Percentiles rank a stretch among this genome's conserved stretches.
Evolutionary conservation across 1,139 yeast genomes (phyloP).

Genomic region (Torulaspora globosa): DNA sequence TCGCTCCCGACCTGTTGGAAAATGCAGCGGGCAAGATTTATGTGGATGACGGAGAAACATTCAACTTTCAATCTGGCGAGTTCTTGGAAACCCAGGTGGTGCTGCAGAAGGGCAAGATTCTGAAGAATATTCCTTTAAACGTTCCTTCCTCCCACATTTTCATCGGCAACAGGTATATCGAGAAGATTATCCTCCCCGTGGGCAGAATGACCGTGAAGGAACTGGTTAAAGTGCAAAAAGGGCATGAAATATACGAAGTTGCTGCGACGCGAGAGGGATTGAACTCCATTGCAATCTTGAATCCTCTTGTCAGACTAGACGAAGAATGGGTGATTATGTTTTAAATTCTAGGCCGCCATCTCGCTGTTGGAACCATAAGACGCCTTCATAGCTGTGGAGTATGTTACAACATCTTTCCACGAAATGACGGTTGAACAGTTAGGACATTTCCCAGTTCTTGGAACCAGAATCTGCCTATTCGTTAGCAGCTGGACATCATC

Average conservation of each 20-base stretch:
- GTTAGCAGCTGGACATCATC: slow-evolving; percentile 21
- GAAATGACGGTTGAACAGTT: slow-evolving; percentile 38
- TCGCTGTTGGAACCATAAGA: neutral
- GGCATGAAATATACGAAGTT: slow-evolving; percentile 39
- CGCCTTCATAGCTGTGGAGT: slow-evolving; percentile 37
- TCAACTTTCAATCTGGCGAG: slow-evolving; percentile 50
- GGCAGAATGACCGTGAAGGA: slow-evolving; percentile 18
- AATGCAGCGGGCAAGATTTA: slow-evolving; percentile 62
- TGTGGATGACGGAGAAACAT: slow-evolving; percentile 81
- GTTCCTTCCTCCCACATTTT: slow-evolving; percentile 23
- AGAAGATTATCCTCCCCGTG: slow-evolving; percentile 57
- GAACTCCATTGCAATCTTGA: slow-evolving; percentile 41
- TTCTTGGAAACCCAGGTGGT: slow-evolving; percentile 44
- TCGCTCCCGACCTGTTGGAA: slow-evolving; percentile 53
- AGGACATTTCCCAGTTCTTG: slow-evolving; percentile 43
- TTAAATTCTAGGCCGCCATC: slow-evolving; percentile 6
- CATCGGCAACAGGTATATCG: slow-evolving; percentile 43
- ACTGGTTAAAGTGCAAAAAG: slow-evolving; percentile 39
- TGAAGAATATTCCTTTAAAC: slow-evolving; percentile 27
- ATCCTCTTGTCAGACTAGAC: slow-evolving; percentile 51
- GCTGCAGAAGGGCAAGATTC: slow-evolving; percentile 32
- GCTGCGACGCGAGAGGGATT: slow-evolving; percentile 23
- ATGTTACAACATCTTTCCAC: slow-evolving; percentile 44
- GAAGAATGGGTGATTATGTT: slow-evolving; percentile 47
- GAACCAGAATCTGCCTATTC: slow-evolving; percentile 36